Conservation (phyloP, 2,329 filamentous ascomycete genomes). For the Aschersonia sp. region DNA sequence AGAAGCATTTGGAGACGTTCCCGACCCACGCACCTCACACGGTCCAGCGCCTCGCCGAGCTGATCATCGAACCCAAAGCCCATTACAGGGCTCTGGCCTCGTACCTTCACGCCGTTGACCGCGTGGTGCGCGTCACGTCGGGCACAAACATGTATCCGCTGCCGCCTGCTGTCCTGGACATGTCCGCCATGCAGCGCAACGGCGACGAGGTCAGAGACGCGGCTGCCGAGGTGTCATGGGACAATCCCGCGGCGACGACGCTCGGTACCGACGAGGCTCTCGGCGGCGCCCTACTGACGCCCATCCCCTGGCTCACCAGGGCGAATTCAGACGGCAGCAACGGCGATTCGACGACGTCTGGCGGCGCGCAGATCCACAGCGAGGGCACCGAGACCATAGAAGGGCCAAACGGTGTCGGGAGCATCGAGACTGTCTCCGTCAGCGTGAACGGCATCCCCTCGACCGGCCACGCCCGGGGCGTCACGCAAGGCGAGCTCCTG, state of each 20-base stretch:
- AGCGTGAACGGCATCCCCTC: conserved; percentile 55
- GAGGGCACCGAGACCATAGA: conserved; percentile 71
- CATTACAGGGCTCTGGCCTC: conserved; percentile 73
- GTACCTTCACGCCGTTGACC: conserved; percentile 82
- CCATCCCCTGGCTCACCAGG: conserved; percentile 72
- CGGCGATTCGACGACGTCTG: conserved; percentile 5
- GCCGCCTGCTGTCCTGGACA: conserved; percentile 47
- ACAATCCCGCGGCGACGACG: conserved; percentile 28
- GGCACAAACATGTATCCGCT: conserved; percentile 70
- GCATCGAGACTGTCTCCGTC: conserved; percentile 68
- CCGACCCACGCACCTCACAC: conserved; percentile 71
- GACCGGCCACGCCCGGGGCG: conserved; percentile 33
- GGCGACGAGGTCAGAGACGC: conserved; percentile 34
- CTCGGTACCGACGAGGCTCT: conserved; percentile 78
- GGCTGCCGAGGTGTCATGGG: conserved; percentile 28
- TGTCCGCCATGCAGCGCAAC: conserved; percentile 44
- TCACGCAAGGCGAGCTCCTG: conserved; percentile 73
- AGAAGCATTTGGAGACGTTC: conserved; percentile 53
- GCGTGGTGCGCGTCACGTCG: conserved; percentile 81
- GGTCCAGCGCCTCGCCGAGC: conserved; percentile 79
- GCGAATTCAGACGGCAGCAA: conserved; percentile 16
- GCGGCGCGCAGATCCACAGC: conserved; percentile 38
- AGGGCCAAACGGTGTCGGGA: conserved; percentile 63
- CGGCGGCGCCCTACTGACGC: conserved; percentile 80
- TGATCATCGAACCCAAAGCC: conserved; percentile 58